Evolutionary conservation across 257 asterid species (phyloP), one percentile per base, ranked within the genome.

Genomic region (Ligustrum vulgare): DNA sequence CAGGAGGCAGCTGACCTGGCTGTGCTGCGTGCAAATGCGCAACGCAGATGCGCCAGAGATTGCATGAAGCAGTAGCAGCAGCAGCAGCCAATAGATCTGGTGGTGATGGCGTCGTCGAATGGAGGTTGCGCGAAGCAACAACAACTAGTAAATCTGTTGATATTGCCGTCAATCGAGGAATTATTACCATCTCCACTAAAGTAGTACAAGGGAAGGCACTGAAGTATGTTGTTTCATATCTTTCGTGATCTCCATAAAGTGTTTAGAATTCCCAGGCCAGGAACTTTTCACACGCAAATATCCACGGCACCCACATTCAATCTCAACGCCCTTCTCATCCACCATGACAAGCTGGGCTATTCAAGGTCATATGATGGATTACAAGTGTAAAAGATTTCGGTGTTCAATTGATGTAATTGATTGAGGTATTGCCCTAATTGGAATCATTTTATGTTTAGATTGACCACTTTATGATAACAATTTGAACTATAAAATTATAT

Each of bases 101-200:
- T n/a, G n/a, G n/a, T n/a, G n/a, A n/a, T n/a, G n/a, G n/a, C n/a
- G n/a, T n/a, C n/a, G n/a, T n/a, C n/a, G n/a, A n/a, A n/a, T n/a
- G n/a, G n/a, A n/a, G n/a, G n/a, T n/a, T n/a, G n/a, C n/a, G n/a
- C n/a, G n/a, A n/a, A n/a, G n/a, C n/a, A n/a, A n/a, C n/a, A n/a
- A n/a, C n/a, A n/a, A n/a, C n/a, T n/a, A n/a, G n/a, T n/a, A n/a
- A n/a, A n/a, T n/a, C n/a, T n/a, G n/a, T n/a, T n/a, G n/a, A n/a
- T n/a, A n/a, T n/a, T n/a, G n/a, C n/a, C n/a, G n/a, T n/a, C n/a
- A n/a, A n/a, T n/a, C n/a, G n/a, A n/a, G n/a, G n/a, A n/a, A n/a
- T n/a, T n/a, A n/a, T n/a, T n/a, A n/a, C 99, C 99, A 87, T 94
- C 99, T 70, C 99, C 99, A 70, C 87, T 91, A 83, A 94, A 94